These are phyloP conservation scores for Phytophthora sojae DNA, from an alignment of 352 stramenopile species.

Conservation along the genomic window DNA sequence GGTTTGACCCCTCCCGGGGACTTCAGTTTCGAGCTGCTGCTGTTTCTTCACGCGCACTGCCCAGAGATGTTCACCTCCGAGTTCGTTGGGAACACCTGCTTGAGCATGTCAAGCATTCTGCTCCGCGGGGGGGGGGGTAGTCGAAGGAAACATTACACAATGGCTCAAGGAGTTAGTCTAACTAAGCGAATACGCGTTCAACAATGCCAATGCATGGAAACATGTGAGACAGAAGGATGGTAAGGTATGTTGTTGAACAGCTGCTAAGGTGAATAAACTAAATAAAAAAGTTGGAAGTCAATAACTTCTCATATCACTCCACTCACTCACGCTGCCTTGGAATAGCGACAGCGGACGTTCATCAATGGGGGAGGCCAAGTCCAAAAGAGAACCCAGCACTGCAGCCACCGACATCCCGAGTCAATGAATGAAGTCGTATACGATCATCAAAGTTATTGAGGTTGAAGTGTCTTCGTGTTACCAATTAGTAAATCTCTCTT, in stretches of 20 bases:
- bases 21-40: slow-evolving; percentile 3
- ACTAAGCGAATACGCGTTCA: no score
- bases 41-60: slow-evolving; percentile 11
- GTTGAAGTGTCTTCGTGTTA: neutral
- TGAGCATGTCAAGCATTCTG: no score
- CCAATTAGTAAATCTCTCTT: neutral
- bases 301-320: slow-evolving; percentile 47
- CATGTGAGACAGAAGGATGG: no score
- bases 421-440: slow-evolving; percentile 25
- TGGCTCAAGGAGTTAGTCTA: no score
- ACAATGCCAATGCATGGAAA: no score
- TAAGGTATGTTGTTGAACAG: no score
- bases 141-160: no score
- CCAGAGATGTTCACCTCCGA: neutral
- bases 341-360: slow-evolving; percentile 53
- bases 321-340: slow-evolving; percentile 51
- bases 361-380: slow-evolving; percentile 36
- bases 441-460: slow-evolving; percentile 18
- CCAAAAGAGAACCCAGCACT: slow-evolving; percentile 23
- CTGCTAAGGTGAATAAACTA: no score
- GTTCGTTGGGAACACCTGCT: neutral
- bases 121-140: no score
- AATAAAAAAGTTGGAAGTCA: neutral
- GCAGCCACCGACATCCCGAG: slow-evolving; percentile 15
- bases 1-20: neutral